phyloP scores from a whole-genome alignment of 2,329 filamentous ascomycete genomes.

The Trichoderma pleuroti region DNA sequence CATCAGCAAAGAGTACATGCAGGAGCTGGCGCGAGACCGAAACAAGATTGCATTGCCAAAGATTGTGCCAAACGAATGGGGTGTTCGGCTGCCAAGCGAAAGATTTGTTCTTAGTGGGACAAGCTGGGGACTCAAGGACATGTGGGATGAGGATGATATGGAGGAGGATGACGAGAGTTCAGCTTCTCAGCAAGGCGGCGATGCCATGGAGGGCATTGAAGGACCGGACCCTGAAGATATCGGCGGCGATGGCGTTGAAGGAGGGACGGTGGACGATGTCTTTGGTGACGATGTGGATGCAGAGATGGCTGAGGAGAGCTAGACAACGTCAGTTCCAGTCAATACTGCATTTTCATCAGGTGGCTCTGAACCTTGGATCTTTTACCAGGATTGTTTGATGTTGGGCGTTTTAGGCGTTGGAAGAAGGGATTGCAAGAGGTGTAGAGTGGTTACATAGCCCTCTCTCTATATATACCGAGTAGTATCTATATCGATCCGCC shows the following conservation, averaged over 20 bases:
- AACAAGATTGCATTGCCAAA: slow-evolving; percentile 65
- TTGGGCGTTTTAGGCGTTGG: slow-evolving; percentile 19
- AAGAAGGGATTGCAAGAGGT: not conserved
- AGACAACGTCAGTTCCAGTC: not conserved
- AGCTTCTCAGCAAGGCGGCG: slow-evolving; percentile 37
- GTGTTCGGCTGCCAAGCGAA: slow-evolving; percentile 62
- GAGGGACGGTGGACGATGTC: slow-evolving; percentile 52
- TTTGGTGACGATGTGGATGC: slow-evolving; percentile 54
- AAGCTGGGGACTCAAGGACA: slow-evolving; percentile 60
- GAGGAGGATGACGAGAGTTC: slow-evolving; percentile 41
- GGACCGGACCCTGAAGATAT: slow-evolving; percentile 40
- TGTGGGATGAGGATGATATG: slow-evolving; percentile 51
- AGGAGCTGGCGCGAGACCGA: slow-evolving; percentile 67
- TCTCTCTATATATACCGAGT: not conserved
- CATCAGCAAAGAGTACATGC: slow-evolving; percentile 70
- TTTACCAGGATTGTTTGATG: not conserved
- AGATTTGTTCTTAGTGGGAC: slow-evolving; percentile 65
- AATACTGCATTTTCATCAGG: not conserved
- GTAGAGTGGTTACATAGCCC: not conserved
- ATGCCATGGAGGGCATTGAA: slow-evolving; percentile 50
- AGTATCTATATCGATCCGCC: not conserved
- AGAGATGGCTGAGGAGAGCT: slow-evolving; percentile 49
- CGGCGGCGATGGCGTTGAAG: slow-evolving; percentile 47
- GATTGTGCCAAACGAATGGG: slow-evolving; percentile 63
- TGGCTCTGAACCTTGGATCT: not conserved